Evolutionary conservation across 2,329 filamentous ascomycete genomes (phyloP).

Genomic region (Ophiostoma triangulosporum): DNA sequence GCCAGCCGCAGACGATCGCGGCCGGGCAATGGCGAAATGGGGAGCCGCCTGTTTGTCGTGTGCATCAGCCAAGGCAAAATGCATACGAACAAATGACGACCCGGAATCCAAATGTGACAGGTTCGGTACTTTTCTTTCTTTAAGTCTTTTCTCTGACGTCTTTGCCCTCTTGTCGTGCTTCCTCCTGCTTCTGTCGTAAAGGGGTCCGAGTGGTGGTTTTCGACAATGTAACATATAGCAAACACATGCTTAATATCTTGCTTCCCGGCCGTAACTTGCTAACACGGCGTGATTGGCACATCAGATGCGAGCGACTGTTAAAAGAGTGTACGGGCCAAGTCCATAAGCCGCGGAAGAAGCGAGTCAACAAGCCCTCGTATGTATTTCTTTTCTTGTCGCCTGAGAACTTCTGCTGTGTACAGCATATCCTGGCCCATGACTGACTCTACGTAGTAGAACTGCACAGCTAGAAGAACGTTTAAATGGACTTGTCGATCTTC

Average conservation of each 20-base stretch:
- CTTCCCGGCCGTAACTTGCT: neutral
- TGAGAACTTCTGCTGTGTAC: no score
- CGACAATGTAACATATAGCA: neutral
- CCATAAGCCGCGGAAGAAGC: slow-evolving; percentile 37
- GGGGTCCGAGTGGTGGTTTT: neutral
- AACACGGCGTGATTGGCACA: neutral
- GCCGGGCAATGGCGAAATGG: slow-evolving; percentile 26
- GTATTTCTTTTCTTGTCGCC: no score
- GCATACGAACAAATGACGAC: slow-evolving; percentile 27
- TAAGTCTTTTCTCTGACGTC: neutral
- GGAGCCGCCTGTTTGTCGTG: slow-evolving; percentile 35
- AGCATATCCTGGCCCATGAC: no score
- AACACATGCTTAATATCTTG: neutral
- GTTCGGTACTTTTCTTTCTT: no score
- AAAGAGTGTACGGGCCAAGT: slow-evolving; percentile 35
- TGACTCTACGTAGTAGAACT: slow-evolving; percentile 25
- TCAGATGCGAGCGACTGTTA: slow-evolving; percentile 33
- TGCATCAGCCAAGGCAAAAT: slow-evolving; percentile 36
- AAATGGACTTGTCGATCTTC: slow-evolving; percentile 34
- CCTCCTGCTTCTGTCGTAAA: neutral
- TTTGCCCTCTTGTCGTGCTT: neutral
- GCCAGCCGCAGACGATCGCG: slow-evolving; percentile 2
- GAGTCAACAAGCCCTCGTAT: slow-evolving; percentile 36
- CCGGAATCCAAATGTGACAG: slow-evolving; percentile 30
- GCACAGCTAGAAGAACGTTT: slow-evolving; percentile 36